Evolutionary conservation across 257 asterid species (phyloP).

Genomic region (Avicennia marina): DNA sequence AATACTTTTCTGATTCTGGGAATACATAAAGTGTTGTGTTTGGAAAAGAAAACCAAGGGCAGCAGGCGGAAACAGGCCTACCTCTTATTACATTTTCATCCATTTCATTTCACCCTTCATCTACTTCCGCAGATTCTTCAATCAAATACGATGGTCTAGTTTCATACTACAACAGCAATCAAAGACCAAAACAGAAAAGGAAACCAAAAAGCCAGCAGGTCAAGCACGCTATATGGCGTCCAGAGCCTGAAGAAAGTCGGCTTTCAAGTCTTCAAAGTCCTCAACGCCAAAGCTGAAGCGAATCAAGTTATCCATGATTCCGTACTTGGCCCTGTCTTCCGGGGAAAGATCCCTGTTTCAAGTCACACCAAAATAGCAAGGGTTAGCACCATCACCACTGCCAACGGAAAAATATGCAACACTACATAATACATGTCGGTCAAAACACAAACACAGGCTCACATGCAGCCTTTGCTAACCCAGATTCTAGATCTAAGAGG

Average conservation of each 20-base stretch:
- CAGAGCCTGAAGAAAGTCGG: conserved; percentile 85
- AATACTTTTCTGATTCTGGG: too few species aligned
- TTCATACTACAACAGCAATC: not conserved
- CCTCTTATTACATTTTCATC: too few species aligned
- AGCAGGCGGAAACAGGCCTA: too few species aligned
- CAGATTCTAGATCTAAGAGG: too few species aligned
- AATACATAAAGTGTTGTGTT: too few species aligned
- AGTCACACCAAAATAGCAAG: not conserved
- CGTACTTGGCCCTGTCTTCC: conserved; percentile 72
- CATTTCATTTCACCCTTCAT: too few species aligned
- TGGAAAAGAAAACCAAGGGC: too few species aligned
- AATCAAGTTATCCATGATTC: conserved; percentile 80
- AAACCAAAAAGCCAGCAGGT: conserved; percentile 14
- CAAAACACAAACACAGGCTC: too few species aligned
- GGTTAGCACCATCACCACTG: not conserved
- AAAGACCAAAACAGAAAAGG: not conserved
- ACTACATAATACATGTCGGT: too few species aligned
- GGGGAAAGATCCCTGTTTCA: conserved; percentile 75
- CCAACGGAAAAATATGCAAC: not conserved
- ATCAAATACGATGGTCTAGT: not conserved
- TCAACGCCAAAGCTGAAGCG: conserved; percentile 94
- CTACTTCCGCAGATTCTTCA: not conserved
- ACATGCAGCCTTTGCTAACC: too few species aligned
- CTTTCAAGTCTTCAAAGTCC: conserved; percentile 71
- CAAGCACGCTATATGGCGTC: conserved; percentile 42